Evolutionary conservation across 2,329 filamentous ascomycete genomes (phyloP).

Genomic region (Claviceps sp.): DNA sequence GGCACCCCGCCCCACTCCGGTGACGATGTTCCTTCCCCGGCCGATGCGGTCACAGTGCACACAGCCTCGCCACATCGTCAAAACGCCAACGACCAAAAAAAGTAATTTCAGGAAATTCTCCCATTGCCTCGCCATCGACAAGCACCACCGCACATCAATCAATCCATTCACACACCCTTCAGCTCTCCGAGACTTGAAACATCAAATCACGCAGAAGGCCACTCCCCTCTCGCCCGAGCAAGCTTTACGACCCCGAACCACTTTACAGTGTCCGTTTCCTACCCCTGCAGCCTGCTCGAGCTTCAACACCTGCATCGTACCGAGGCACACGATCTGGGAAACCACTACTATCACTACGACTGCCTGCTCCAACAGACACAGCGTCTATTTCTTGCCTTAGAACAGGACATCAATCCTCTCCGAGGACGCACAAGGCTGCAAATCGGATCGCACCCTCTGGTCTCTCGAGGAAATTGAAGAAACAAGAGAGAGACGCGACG

Average conservation of each 20-base stretch:
- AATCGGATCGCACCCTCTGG: neutral
- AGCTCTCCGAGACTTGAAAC: neutral
- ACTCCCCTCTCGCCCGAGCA: neutral
- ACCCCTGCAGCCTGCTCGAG: neutral
- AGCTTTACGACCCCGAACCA: neutral
- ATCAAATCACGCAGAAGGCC: neutral
- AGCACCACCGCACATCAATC: neutral
- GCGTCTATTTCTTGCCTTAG: too few species aligned
- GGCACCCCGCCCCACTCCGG: too few species aligned
- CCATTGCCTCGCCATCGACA: neutral
- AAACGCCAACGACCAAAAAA: neutral
- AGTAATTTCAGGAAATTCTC: neutral
- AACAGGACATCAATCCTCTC: neutral
- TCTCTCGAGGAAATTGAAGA: neutral
- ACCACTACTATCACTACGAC: neutral
- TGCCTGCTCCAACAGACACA: neutral
- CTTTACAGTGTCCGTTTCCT: neutral
- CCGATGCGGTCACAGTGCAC: too few species aligned
- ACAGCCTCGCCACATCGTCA: neutral
- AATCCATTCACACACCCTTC: neutral
- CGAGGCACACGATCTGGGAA: neutral
- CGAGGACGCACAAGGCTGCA: neutral
- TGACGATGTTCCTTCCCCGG: too few species aligned
- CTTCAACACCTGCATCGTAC: neutral
- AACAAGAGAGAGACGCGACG: neutral